These are phyloP conservation scores for California macrophylla DNA, from an alignment of 441 rosid species.

Conservation along the genomic window DNA sequence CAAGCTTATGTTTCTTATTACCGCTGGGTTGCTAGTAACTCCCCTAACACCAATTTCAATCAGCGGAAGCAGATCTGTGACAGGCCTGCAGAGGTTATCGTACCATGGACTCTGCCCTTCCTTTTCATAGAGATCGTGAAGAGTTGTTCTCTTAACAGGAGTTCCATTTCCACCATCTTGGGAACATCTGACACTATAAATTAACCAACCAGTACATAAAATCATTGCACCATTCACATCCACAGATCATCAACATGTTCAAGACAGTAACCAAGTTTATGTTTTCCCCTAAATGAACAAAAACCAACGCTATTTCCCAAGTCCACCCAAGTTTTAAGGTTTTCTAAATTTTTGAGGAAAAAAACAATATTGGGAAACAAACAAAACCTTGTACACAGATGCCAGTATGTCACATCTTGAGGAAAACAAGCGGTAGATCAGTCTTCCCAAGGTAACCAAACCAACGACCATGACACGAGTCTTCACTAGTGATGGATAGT, in stretches of 20 bases:
- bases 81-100: constrained; percentile 94
- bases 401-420: not conserved
- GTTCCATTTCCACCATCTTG: constrained; percentile 50
- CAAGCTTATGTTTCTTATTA: constrained; percentile 20
- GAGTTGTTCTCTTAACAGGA: constrained; percentile 47
- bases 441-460: not conserved
- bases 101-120: constrained; percentile 99
- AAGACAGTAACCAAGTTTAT: not conserved
- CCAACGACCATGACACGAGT: not conserved
- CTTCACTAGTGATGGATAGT: not conserved
- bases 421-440: not conserved
- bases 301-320: not conserved
- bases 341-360: not conserved
- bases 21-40: constrained; percentile 97
- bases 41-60: constrained; percentile 88
- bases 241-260: not conserved
- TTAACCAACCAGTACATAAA: not conserved
- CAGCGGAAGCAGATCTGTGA: constrained; percentile 82
- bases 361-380: not conserved
- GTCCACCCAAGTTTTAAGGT: not conserved
- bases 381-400: not conserved
- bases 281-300: not conserved
- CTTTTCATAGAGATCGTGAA: constrained; percentile 81
- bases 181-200: constrained; percentile 70
- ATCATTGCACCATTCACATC: not conserved